Evolutionary conservation across 331 rosid species (phyloP), one percentile per base, ranked within the genome.

Genomic region (Phaseolus coccineus): DNA sequence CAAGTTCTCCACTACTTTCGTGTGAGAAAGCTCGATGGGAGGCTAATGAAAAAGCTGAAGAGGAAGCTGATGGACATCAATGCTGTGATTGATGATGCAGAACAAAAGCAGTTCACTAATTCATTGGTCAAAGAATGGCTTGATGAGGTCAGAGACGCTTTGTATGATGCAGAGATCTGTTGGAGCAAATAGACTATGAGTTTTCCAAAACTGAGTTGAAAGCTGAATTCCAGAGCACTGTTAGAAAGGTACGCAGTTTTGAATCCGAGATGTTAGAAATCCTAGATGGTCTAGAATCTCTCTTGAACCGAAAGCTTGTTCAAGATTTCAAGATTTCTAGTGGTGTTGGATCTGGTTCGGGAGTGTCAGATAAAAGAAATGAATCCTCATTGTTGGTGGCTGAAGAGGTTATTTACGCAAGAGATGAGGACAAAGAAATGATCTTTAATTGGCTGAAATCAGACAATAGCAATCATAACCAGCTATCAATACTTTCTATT

Each of bases 391-490:
- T 33, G 1, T 56, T 4, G 15, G 35, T 56, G 31, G 31, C 0
- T 56, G 62, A 56, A 56, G 9, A 13, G 8, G 62, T 8, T 9
- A 22, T 56, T n/a, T 81, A 56, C 6, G 81, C 77, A 3, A 68
- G 85, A 75, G 71, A 81, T 47, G 76, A 14, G 24, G 77, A 74
- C 31, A 81, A 37, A 37, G 70, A 68, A 10, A 9, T 31, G 2
- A 16, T 81, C 28, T 3, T 66, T 1, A n/a, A 67, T 1, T 48
- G 52, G 51, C 14, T 81, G 3, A 37, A 1, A 1, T 39, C 42
- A 5, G 44, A 53, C 8, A 39, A 6, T 37, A 19, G 22, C 22
- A 40, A 52, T 4, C 19, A 39, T 6, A 6, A 7, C 1, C 6
- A 39, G 9, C 7, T 40, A 13, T 15, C 73, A 56, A 48, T 56